Base-by-base conservation (phyloP, 1,139 yeast genomes). In the Yamadazyma atlantica region DNA sequence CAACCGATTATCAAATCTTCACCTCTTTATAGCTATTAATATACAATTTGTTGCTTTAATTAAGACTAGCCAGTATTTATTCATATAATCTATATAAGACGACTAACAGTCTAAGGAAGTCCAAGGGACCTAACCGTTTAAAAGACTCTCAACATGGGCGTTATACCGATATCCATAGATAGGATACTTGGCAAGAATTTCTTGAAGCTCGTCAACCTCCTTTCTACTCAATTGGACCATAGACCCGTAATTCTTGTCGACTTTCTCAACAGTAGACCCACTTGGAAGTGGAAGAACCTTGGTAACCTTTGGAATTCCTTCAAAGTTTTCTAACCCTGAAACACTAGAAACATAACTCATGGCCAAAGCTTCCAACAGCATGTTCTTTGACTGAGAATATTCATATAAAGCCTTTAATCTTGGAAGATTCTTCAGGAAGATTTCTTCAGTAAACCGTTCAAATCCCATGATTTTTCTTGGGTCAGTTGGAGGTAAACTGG, bases 231-330 rank as follows among this genome's bases (percentile, higher is more conserved):
- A 35, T 12, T 35, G 23, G 6, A 34, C 19, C 16, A 32, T 22
- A 19, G 23, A 17, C 29, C 72, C 66, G 46, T 74, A 67, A 60
- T 85, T 86, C 53, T 77, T 83, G 36, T 70, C 68, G 19, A 83
- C 78, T 54, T 85, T 79, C 12, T 60, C 69, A 8, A 65, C 62
- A 18, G 80, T 74, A 4, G 88, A 73, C 7, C 86, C 80, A 38
- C 89, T 82, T 16, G 95, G 95, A 54, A 87, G 84, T 30, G 96
- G 95, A 31, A 88, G 60, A 36, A 86, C 70, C 40, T 66, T 69
- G n/a, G 88, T 77, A 42, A 73, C 75, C 33, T 58, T 67, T 51
- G 53, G 56, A 34, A 53, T 66, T 48, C 66, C 75, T 32, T 48
- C 43, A 41, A 43, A 46, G 22, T 43, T 33, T 25, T 38, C 38